These are phyloP conservation scores for Wickerhamiella nectarea DNA, from an alignment of 805 yeast species.

Conservation along the genomic window DNA sequence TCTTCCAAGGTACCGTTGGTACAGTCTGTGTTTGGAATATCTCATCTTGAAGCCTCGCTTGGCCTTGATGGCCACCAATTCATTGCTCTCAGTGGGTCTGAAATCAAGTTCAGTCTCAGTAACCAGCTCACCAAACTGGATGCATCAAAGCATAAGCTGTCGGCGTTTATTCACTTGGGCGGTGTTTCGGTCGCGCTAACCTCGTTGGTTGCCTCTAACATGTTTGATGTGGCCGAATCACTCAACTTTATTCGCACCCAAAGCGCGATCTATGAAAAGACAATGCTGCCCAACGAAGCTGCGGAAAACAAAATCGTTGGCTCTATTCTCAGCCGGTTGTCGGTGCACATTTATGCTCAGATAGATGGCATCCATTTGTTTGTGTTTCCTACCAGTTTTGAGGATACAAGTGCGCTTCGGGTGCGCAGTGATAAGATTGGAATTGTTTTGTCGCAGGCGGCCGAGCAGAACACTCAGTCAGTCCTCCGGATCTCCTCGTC, in stretches of 20 bases:
- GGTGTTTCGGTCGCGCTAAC: slow-evolving; percentile 51
- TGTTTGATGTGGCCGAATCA: slow-evolving; percentile 55
- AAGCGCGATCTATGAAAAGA: slow-evolving; percentile 5
- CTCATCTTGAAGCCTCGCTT: slow-evolving; percentile 41
- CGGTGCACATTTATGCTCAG: slow-evolving; percentile 53
- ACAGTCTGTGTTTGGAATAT: slow-evolving; percentile 43
- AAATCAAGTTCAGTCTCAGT: slow-evolving; percentile 41
- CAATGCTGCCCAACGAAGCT: background rate
- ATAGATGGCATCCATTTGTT: slow-evolving; percentile 44
- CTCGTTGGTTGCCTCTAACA: slow-evolving; percentile 71
- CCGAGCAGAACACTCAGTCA: slow-evolving; percentile 31
- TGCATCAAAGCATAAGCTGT: slow-evolving; percentile 9
- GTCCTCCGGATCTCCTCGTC: slow-evolving; percentile 46
- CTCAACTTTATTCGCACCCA: slow-evolving; percentile 17
- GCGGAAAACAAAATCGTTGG: background rate
- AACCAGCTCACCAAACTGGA: slow-evolving; percentile 46
- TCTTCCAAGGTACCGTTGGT: slow-evolving; percentile 51
- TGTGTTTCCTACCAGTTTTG: slow-evolving; percentile 69
- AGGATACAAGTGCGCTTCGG: slow-evolving; percentile 64
- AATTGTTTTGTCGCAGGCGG: slow-evolving; percentile 19
- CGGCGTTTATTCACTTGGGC: background rate
- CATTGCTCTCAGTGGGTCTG: slow-evolving; percentile 42
- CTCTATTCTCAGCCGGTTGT: slow-evolving; percentile 26
- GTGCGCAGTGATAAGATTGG: slow-evolving; percentile 21
- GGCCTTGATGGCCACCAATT: slow-evolving; percentile 82